Evolutionary conservation across 495 filamentous ascomycete genomes (phyloP), one percentile per base, ranked within the genome.

Genomic region (Tuber aestivum): DNA sequence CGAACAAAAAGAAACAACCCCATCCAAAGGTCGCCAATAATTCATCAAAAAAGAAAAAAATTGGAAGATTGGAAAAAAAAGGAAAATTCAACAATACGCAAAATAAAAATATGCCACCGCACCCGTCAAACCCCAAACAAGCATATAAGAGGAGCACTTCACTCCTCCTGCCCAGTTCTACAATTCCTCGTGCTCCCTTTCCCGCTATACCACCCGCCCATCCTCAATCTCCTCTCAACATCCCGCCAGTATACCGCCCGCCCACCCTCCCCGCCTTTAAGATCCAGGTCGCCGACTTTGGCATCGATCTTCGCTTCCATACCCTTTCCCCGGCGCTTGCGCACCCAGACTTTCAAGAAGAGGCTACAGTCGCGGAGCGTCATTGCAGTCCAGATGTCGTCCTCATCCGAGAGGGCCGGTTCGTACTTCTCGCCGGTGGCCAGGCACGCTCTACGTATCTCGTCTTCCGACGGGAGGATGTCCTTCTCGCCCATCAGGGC

Each of bases 281-380:
- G 82, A 75, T 93, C 91, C 38, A 93, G 83, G 80, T 93, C 91
- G 0, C 89, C 91, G 3, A 93, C 73, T 72, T 82, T 83, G 4
- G 78, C 80, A 37, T 83, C 81, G 27, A 83, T 80, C 70, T 74
- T 78, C 14, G 80, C 81, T 41, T 83, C 81, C 81, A 82, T 82
- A 1, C 81, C 81, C 35, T 75, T 70, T 20, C 81, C 78, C 23
- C 73, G 77, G 23, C 76, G 71, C 69, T 80, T 79, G 23, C 81
- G 70, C 38, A 81, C 78, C 81, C 80, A 81, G 77, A 90, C 87
- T 83, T 87, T 88, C 74, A 92, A 78, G 77, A 89, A 92, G 74
- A 92, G 83, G 3, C 90, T 91, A 81, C 91, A 93, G 78, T 93
- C 91, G 70, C 91, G 82, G 32, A 92, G 74, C 21, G 90, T 91